Evolutionary conservation across 345 rosid genomes (phyloP).

Genomic region (Bruguiera parviflora): DNA sequence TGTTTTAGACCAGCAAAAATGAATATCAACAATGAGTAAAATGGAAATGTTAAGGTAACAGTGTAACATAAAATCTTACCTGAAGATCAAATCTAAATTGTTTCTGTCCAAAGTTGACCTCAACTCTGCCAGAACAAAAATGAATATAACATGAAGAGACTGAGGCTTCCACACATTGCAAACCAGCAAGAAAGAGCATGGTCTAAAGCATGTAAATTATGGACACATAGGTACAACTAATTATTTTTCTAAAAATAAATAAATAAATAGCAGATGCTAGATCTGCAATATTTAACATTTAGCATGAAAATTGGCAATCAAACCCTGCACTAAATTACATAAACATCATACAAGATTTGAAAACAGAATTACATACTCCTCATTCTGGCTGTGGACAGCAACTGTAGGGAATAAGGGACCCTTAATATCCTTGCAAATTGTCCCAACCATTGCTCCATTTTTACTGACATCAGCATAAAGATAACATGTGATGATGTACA

Average conservation of each 20-base stretch:
- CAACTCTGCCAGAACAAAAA: slow-evolving; percentile 54
- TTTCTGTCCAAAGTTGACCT: slow-evolving; percentile 83
- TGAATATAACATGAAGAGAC: slow-evolving; percentile 11
- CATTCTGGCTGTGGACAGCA: slow-evolving; percentile 93
- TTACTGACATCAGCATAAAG: slow-evolving; percentile 51
- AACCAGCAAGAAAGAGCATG: no score
- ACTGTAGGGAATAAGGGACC: slow-evolving; percentile 80
- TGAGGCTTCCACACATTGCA: not conserved
- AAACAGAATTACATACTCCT: slow-evolving; percentile 65
- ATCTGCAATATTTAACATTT: not conserved
- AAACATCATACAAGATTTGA: slow-evolving; percentile 8
- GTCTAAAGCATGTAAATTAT: no score
- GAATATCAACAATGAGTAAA: no score
- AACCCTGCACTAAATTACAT: not conserved
- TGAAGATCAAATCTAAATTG: slow-evolving; percentile 75
- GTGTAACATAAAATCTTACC: slow-evolving; percentile 37
- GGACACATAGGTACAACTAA: no score
- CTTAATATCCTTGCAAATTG: slow-evolving; percentile 60
- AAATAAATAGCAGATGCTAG: not conserved
- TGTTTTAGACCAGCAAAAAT: no score
- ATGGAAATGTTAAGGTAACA: not conserved
- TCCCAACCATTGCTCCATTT: slow-evolving; percentile 71
- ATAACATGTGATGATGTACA: slow-evolving; percentile 8
- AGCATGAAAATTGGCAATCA: no score
- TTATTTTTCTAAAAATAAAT: not conserved